Base-by-base conservation (phyloP, 352 stramenopile genomes). In the Phytophthora hibernalis region DNA sequence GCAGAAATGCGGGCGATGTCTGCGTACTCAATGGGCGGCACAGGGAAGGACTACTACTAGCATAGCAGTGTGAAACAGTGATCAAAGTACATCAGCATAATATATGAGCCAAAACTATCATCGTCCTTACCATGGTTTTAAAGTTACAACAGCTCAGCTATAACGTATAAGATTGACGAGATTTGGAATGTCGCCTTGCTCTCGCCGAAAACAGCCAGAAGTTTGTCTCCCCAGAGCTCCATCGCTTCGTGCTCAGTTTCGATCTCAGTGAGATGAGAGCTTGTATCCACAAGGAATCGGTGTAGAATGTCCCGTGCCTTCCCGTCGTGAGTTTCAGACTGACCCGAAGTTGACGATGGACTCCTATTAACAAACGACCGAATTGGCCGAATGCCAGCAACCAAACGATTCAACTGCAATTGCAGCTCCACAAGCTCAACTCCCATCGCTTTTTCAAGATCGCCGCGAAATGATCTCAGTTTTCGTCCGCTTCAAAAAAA, bases 371-470 rank as follows among this genome's bases (percentile, higher is more conserved):
- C 68, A 47, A 93, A 90, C 4, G 65, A 60, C 15, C 77, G 70
- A 47, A 91, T 76, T 1, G 72, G 48, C 11, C 68, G 78, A 43
- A 78, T 77, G 5, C 85, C 82, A 2, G 71, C 57, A 8, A 89
- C 33, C 8, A 93, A 55, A 2, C 77, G 73, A 64, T 87, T 91
- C 20, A 90, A 65, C 30, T 90, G 82, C 31, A 90, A 63, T 35
- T 93, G 80, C 30, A 91, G 43, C 15, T 93, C 85, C 21, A 90
- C 59, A 13, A 86, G 54, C 31, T 93, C 85, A 22, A 93, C 62
- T 8, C 62, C 50, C 37, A 70, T 61, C 1, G 85, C 85, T 40
- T 83, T 82, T 33, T 80, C 63, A 4, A 93, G 55, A 61, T 90
- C 85, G 7, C 76, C 68, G 30, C 69, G 81, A 66, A 85, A 91